phyloP scores from a whole-genome alignment of 2,329 filamentous ascomycete species.

The Pestalotiopsis sp. region DNA sequence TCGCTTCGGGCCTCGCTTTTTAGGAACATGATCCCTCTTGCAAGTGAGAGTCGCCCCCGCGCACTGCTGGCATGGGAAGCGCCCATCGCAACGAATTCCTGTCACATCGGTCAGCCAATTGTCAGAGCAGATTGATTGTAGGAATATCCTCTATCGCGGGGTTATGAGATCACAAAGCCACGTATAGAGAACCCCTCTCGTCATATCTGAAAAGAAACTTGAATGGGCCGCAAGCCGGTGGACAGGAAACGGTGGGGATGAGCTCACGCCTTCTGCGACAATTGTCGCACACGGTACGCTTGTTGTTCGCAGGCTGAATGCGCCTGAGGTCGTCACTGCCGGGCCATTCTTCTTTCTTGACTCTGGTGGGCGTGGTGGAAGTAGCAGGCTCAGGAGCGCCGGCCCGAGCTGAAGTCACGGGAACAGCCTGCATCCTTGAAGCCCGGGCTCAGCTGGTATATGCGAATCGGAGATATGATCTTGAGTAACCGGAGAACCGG shows the following conservation, averaged over 20 bases:
- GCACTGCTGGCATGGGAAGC: slow-evolving; percentile 62
- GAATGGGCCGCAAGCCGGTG: too few relatives aligned
- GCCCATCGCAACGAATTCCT: slow-evolving; percentile 49
- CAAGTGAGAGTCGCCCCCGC: slow-evolving; percentile 60
- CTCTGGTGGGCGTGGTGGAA: slow-evolving; percentile 5
- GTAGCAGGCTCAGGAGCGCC: background rate
- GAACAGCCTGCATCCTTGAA: slow-evolving; percentile 1
- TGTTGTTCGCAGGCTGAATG: slow-evolving; percentile 18
- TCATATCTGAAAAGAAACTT: too few relatives aligned
- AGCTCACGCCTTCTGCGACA: slow-evolving; percentile 45
- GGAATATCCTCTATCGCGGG: background rate
- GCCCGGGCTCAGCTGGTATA: background rate
- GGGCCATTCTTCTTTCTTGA: slow-evolving; percentile 6
- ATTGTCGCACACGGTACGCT: slow-evolving; percentile 47
- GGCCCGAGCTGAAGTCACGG: background rate
- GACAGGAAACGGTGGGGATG: background rate
- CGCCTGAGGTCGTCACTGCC: background rate
- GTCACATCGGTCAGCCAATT: background rate
- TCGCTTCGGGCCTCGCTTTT: slow-evolving; percentile 66
- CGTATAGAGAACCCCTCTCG: too few relatives aligned
- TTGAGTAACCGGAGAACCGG: background rate
- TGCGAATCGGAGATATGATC: background rate
- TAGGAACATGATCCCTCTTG: slow-evolving; percentile 66
- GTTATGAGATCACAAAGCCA: too few relatives aligned
- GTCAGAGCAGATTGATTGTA: background rate